These are phyloP conservation scores for Eucalyptus pumila DNA, from an alignment of 345 rosid genomes.

Conservation along the genomic window DNA sequence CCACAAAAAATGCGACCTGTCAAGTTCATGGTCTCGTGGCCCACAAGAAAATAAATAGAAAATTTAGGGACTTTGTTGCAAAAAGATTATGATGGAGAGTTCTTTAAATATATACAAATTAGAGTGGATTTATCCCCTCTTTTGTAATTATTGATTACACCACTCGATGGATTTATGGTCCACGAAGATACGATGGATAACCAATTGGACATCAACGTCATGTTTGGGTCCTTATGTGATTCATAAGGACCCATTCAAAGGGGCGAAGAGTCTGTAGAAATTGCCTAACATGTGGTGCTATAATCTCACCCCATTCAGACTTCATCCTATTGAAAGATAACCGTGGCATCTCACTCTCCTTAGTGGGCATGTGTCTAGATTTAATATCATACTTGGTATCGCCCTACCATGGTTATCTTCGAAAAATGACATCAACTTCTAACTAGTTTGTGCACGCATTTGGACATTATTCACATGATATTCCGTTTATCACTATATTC, in stretches of 20 bases:
- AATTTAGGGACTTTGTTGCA: not conserved
- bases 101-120: not conserved
- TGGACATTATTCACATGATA: not conserved
- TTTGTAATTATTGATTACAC: not conserved
- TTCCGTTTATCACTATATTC: too few species aligned
- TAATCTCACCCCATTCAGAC: not conserved
- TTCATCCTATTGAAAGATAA: not conserved
- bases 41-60: not conserved
- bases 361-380: too few species aligned
- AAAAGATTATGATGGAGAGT: not conserved
- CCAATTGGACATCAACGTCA: not conserved
- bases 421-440: too few species aligned
- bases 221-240: not conserved
- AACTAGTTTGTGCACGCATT: not conserved
- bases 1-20: not conserved
- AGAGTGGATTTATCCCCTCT: not conserved
- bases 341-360: not conserved
- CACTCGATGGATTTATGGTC: not conserved
- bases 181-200: not conserved
- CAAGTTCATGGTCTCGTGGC: not conserved
- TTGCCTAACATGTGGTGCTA: not conserved
- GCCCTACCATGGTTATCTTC: accelerated
- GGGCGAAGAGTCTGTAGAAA: not conserved
- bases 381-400: too few species aligned
- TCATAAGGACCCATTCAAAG: not conserved